Base-by-base conservation (phyloP, 305 asterid species). In the Fraxinus platypoda region DNA sequence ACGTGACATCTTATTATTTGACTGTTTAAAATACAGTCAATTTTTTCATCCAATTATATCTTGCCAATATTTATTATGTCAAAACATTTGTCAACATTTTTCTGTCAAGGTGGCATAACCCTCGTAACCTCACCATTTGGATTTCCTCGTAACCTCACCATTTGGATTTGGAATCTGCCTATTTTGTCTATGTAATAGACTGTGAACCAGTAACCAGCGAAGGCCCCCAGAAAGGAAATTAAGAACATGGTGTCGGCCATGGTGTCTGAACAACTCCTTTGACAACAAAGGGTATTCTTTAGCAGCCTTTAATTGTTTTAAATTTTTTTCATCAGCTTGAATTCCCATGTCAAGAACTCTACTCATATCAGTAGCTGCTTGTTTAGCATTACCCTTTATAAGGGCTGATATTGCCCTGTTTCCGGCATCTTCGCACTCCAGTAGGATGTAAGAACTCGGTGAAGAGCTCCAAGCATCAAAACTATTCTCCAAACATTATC, bases 371-470 rank as follows among this genome's bases (percentile, higher is more conserved):
- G 15, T n/a, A 7, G 80, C 84, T 0, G 84, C 84, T 43, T 81
- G 84, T 25, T 54, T 81, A 1, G 80, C 84, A 8, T 81, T 75
- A 1, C 80, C 76, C 38, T 75, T 73, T 2, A 75, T 38, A 1
- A 81, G 23, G n/a, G 84, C 84, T 12, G 84, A 80, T 81, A 81
- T 6, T 77, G 68, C 8, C 80, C 84, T 0, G 84, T 81, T 64
- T 81, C 84, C 7, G 80, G 84, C 84, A 74, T 81, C 75, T 81
- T 74, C 75, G 75, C 57, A 33, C 80, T 30, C 83, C 80, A 81
- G 64, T 81, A 81, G 30, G 34, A 75, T 12, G 84, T 81, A 13
- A 81, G n/a, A 3, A 76, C 13, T 2, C 52, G 80, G 3, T 76
- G 80, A 26, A 81, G 28, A 54, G 80, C 84, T 49, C 84, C 84